These are phyloP conservation scores for Populus hybrid DNA, from an alignment of 441 rosid genomes.

Conservation along the genomic window DNA sequence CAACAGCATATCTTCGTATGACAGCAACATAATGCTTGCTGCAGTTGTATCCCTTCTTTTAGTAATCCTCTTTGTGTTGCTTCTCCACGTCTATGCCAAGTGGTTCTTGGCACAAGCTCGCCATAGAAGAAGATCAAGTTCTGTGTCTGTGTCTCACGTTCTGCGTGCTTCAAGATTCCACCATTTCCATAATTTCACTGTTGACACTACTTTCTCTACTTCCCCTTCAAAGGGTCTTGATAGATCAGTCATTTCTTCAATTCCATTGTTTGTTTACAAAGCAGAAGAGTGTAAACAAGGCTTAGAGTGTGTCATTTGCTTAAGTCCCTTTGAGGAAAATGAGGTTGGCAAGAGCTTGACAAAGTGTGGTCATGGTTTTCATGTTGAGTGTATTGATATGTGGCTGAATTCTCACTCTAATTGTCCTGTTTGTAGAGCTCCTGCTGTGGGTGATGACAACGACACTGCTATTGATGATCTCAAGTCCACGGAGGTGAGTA, in stretches of 20 bases:
- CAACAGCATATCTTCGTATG: conserved; percentile 54
- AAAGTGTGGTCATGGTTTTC: conserved; percentile 67
- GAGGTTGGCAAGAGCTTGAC: conserved; percentile 55
- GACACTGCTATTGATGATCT: conserved; percentile 15
- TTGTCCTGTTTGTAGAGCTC: conserved; percentile 71
- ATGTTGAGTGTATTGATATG: conserved; percentile 36
- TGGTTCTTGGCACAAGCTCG: conserved; percentile 50
- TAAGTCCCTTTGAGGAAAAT: conserved; percentile 52
- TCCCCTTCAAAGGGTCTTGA: conserved; percentile 52
- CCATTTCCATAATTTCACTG: conserved; percentile 32
- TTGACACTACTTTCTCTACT: conserved; percentile 11
- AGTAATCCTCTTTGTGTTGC: conserved; percentile 69
- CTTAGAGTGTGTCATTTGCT: conserved; percentile 66
- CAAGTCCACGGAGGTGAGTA: conserved; percentile 13
- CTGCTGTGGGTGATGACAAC: conserved; percentile 25
- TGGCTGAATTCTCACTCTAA: conserved; percentile 39
- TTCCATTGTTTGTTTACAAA: conserved; percentile 60
- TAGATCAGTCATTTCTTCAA: conserved; percentile 50
- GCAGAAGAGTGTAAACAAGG: conserved; percentile 17
- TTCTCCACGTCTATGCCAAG: conserved; percentile 80
- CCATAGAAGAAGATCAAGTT: conserved; percentile 23
- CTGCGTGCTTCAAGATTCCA: conserved; percentile 26
- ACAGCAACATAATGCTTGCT: conserved; percentile 62
- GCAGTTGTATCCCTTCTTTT: conserved; percentile 63
- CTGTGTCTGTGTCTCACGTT: conserved; percentile 24